phyloP scores from a whole-genome alignment of 1,139 yeast species.

The Fermentozyma sake region DNA sequence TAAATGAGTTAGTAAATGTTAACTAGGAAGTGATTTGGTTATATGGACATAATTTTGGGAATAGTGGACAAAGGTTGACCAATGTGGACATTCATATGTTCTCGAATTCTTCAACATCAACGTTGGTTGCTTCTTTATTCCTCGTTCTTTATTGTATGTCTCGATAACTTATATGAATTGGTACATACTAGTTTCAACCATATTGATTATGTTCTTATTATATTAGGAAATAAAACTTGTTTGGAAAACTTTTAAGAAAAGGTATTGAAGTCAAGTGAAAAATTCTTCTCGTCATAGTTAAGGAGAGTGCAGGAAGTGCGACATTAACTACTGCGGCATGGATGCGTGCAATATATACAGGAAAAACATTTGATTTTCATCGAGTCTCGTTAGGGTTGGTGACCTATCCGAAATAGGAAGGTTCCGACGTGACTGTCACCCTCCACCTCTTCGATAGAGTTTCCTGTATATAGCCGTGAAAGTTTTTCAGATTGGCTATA shows the following conservation, averaged over 20 bases:
- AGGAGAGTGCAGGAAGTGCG: background rate
- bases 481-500: no score
- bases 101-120: no score
- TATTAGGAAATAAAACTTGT: background rate
- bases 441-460: no score
- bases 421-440: background rate
- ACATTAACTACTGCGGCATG: no score
- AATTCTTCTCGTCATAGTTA: background rate
- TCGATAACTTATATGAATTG: background rate
- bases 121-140: background rate
- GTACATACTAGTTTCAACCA: slow-evolving; percentile 48
- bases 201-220: slow-evolving; percentile 21
- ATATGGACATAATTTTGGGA: no score
- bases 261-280: background rate
- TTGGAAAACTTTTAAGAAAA: background rate
- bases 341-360: no score
- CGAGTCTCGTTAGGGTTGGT: slow-evolving; percentile 1
- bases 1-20: slow-evolving; percentile 31
- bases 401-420: background rate
- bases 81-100: no score
- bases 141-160: slow-evolving; percentile 1
- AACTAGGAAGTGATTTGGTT: background rate
- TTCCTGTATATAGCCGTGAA: no score
- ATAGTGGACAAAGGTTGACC: no score
- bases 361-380: no score